phyloP scores from a whole-genome alignment of 441 rosid species.

The Arabidopsis lyrata region DNA sequence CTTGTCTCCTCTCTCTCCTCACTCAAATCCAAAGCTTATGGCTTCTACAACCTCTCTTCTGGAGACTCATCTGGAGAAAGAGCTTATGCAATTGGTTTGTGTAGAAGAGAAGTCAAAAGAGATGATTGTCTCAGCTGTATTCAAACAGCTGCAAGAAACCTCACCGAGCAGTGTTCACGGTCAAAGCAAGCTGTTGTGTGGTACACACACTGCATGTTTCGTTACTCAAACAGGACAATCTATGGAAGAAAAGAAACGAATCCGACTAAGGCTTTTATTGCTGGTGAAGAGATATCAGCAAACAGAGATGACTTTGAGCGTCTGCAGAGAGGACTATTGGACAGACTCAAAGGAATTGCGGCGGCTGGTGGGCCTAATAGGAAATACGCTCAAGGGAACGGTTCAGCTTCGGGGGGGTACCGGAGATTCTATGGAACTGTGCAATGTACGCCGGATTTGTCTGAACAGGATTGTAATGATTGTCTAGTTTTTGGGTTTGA shows the following conservation, averaged over 20 bases:
- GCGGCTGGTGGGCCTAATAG: constrained; percentile 45
- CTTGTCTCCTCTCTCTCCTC: constrained; percentile 52
- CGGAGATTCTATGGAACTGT: constrained; percentile 46
- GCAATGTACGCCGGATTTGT: constrained; percentile 58
- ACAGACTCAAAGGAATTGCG: constrained; percentile 31
- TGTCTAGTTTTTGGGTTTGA: constrained; percentile 41
- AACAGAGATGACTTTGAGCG: constrained; percentile 34
- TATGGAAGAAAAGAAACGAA: constrained; percentile 11
- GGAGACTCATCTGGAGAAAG: constrained; percentile 33
- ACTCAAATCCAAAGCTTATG: constrained; percentile 27
- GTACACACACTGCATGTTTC: constrained; percentile 54
- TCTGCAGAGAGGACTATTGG: constrained; percentile 30
- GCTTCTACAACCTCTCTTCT: constrained; percentile 49
- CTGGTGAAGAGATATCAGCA: not conserved
- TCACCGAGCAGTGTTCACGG: constrained; percentile 43
- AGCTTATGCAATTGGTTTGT: constrained; percentile 45
- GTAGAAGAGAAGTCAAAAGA: constrained; percentile 53
- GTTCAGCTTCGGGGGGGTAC: not conserved
- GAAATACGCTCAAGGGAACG: constrained; percentile 48
- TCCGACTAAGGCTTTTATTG: not conserved
- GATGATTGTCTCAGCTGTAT: constrained; percentile 53
- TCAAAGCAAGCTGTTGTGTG: constrained; percentile 47
- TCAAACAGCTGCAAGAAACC: constrained; percentile 30
- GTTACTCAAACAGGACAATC: constrained; percentile 50
- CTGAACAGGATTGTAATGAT: constrained; percentile 37